phyloP scores from a whole-genome alignment of 1,284 basidiomycete species.

The Coniophora puteana region DNA sequence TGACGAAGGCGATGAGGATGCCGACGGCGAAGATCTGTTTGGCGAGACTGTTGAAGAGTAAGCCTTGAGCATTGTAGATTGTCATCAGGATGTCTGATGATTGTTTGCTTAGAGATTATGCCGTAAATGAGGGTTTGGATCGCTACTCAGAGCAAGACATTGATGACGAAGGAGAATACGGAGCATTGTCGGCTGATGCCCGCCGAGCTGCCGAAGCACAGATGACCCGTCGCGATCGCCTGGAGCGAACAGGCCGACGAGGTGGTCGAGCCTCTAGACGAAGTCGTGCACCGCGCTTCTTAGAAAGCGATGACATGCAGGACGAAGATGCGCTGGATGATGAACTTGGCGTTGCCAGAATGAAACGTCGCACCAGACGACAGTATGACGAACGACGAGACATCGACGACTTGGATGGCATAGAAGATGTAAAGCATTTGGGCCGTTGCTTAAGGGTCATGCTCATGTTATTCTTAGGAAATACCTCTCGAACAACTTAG shows the following conservation, averaged over 20 bases:
- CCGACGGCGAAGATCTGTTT: slow-evolving; percentile 93
- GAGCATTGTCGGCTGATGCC: slow-evolving; percentile 68
- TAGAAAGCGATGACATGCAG: slow-evolving; percentile 66
- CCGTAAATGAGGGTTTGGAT: slow-evolving; percentile 79
- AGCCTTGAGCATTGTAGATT: slow-evolving; percentile 27
- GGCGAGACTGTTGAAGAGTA: slow-evolving; percentile 77
- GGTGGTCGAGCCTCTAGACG: slow-evolving; percentile 72
- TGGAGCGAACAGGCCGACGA: slow-evolving; percentile 60
- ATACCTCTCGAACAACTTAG: slow-evolving; percentile 94
- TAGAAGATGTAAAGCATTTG: slow-evolving; percentile 58
- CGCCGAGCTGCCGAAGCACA: slow-evolving; percentile 84
- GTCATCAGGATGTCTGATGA: slow-evolving; percentile 7
- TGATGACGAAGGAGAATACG: slow-evolving; percentile 80
- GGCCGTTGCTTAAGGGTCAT: slow-evolving; percentile 6
- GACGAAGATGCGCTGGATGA: slow-evolving; percentile 61
- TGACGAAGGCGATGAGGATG: slow-evolving; percentile 68
- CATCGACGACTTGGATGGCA: slow-evolving; percentile 80
- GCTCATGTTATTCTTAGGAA: slow-evolving; percentile 50
- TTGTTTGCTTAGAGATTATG: slow-evolving; percentile 73
- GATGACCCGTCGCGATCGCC: slow-evolving; percentile 87
- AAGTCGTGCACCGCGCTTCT: slow-evolving; percentile 79
- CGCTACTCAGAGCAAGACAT: slow-evolving; percentile 85
- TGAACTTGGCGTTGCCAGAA: slow-evolving; percentile 54
- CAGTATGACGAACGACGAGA: slow-evolving; percentile 88
- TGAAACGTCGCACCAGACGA: slow-evolving; percentile 76